phyloP scores from a whole-genome alignment of 2,329 filamentous ascomycete species.

The Penicillium sp. region DNA sequence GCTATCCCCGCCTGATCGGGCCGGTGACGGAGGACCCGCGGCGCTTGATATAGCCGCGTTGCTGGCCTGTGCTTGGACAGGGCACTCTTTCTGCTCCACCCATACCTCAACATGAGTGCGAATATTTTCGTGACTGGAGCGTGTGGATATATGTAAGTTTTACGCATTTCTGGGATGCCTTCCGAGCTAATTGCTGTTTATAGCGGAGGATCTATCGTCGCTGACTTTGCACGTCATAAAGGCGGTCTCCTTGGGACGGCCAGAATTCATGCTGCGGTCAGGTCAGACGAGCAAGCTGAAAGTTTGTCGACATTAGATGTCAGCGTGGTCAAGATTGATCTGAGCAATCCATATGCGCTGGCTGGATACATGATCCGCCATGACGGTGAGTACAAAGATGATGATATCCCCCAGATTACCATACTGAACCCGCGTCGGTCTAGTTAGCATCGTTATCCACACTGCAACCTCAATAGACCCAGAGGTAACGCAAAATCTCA shows the following conservation, averaged over 20 bases:
- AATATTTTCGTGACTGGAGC: slow-evolving; percentile 3
- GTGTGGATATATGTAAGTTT: neutral
- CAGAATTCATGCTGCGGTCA: slow-evolving; percentile 1
- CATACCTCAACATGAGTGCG: neutral
- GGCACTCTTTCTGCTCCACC: neutral
- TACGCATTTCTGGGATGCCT: neutral
- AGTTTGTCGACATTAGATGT: neutral
- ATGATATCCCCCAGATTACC: neutral
- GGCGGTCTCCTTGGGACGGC: neutral
- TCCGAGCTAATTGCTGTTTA: neutral
- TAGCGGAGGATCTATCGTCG: slow-evolving; percentile 6
- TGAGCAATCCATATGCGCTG: neutral
- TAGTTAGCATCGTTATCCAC: slow-evolving; percentile 6
- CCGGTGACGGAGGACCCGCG: neutral
- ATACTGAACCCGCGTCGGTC: neutral
- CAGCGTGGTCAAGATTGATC: neutral
- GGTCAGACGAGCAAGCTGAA: slow-evolving; percentile 2
- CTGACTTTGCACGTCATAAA: neutral
- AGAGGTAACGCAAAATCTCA: neutral
- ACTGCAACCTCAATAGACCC: slow-evolving; percentile 3
- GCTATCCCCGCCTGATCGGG: neutral
- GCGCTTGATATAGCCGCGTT: neutral
- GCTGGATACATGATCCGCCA: neutral
- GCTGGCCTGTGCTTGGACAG: neutral
- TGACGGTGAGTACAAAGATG: neutral